Evolutionary conservation across 1,284 basidiomycete genomes (phyloP).

Genomic region (Grifola frondosa): DNA sequence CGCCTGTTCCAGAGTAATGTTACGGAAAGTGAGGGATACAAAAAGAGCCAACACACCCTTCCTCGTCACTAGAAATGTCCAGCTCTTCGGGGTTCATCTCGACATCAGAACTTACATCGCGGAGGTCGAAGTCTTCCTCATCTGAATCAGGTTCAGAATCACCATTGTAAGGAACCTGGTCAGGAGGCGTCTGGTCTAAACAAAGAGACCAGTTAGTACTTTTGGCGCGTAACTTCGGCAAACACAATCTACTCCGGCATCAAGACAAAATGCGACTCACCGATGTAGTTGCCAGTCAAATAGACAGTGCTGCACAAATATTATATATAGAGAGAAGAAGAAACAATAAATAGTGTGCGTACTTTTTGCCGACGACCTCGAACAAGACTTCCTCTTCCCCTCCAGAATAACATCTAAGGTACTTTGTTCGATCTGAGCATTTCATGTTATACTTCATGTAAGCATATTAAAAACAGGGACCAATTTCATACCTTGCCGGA

Average conservation of each 20-base stretch:
- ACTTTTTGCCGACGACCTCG: conserved; percentile 87
- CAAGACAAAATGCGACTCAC: conserved; percentile 39
- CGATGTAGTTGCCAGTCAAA: conserved; percentile 89
- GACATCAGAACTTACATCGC: conserved; percentile 76
- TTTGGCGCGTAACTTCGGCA: not conserved
- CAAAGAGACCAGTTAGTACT: conserved; percentile 2
- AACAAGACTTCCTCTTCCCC: conserved; percentile 70
- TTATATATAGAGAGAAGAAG: conserved; percentile 8
- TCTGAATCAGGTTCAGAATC: conserved; percentile 43
- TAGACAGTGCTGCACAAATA: conserved; percentile 64
- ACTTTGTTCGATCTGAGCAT: conserved; percentile 74
- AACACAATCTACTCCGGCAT: too few relatives aligned
- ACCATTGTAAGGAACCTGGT: conserved; percentile 49
- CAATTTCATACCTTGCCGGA: conserved; percentile 62
- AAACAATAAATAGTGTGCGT: conserved; percentile 8
- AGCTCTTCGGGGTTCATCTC: conserved; percentile 62
- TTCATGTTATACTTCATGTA: not conserved
- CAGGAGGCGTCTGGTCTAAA: conserved; percentile 49
- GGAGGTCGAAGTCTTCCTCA: conserved; percentile 58
- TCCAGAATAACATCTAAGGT: conserved; percentile 75
- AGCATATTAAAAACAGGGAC: not conserved
- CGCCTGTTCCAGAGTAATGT: conserved; percentile 42
- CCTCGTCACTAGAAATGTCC: conserved; percentile 53
- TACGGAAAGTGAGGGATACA: not conserved
- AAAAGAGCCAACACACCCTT: conserved; percentile 37